Conservation (phyloP, 345 rosid genomes). For the Ceriops decandra region DNA sequence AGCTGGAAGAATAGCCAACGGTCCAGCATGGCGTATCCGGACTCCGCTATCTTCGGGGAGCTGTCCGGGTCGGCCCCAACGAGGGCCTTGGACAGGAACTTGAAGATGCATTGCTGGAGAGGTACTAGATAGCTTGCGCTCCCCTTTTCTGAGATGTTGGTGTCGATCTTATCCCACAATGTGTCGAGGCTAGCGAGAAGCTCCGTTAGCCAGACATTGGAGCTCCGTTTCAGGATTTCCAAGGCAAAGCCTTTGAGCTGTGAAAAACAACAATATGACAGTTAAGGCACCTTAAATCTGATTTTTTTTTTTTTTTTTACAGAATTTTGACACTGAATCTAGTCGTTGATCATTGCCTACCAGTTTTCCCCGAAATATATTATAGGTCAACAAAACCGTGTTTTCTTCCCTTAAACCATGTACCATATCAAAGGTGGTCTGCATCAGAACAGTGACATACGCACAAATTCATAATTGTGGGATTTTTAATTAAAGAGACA, state of each 20-base stretch:
- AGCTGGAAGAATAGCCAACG: constrained; percentile 67
- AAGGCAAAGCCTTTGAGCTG: constrained; percentile 55
- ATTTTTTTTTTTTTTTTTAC: too few relatives aligned
- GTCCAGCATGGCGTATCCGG: constrained; percentile 48
- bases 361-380: too few relatives aligned
- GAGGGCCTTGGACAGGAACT: constrained; percentile 52
- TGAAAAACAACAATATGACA: not conserved
- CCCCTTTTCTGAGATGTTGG: constrained; percentile 36
- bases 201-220: constrained; percentile 54
- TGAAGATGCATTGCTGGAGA: constrained; percentile 56
- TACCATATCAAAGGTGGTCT: too few relatives aligned
- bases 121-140: constrained; percentile 34
- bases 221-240: constrained; percentile 65
- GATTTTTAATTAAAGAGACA: too few relatives aligned
- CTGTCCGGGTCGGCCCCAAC: constrained; percentile 58
- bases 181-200: constrained; percentile 45
- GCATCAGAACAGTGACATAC: too few relatives aligned
- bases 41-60: constrained; percentile 39
- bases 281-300: too few relatives aligned
- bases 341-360: too few relatives aligned
- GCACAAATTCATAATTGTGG: too few relatives aligned
- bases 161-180: constrained; percentile 51
- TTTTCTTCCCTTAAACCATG: too few relatives aligned
- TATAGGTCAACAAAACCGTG: too few relatives aligned
- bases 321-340: too few relatives aligned